A percentile compares a stretch with the other conserved stretches of the same genome.
phyloP scores from a whole-genome alignment of 2,329 filamentous ascomycete species.

The Periconia sp. region DNA sequence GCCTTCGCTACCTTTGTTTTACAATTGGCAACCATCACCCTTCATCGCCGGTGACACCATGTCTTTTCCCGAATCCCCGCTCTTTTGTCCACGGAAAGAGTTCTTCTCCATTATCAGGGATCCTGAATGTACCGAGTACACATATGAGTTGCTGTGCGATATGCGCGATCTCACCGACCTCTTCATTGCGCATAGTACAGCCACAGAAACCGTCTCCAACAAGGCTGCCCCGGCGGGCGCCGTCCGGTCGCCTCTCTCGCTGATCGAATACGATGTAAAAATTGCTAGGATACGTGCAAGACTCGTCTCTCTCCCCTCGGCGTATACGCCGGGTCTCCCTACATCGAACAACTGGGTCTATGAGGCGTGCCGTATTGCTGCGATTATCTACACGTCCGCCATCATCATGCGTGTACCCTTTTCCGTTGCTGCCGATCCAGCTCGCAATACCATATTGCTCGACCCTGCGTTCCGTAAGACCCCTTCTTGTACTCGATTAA shows the following conservation, averaged over 20 bases:
- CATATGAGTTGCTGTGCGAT: constrained; percentile 32
- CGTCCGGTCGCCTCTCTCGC: background rate
- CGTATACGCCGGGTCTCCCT: constrained; percentile 22
- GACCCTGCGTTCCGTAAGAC: constrained; percentile 7
- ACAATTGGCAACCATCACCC: constrained; percentile 14
- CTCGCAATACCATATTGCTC: constrained; percentile 16
- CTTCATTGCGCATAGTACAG: constrained; percentile 23
- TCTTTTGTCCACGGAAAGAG: constrained; percentile 33
- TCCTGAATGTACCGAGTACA: constrained; percentile 25
- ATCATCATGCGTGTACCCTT: constrained; percentile 35
- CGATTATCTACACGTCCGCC: constrained; percentile 39
- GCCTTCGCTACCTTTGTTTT: constrained; percentile 22
- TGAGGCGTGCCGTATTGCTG: constrained; percentile 41
- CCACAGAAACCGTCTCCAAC: constrained; percentile 4
- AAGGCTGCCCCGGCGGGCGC: constrained; percentile 8
- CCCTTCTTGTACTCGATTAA: too few species aligned
- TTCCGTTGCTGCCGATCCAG: constrained; percentile 31
- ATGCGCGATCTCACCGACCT: constrained; percentile 41
- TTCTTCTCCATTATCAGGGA: constrained; percentile 28
- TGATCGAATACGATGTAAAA: constrained; percentile 19
- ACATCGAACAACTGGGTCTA: constrained; percentile 38
- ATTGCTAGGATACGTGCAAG: constrained; percentile 22
- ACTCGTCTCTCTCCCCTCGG: constrained; percentile 27
- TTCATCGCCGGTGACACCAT: constrained; percentile 2
- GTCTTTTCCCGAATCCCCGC: constrained; percentile 40